These are phyloP conservation scores for Colletotrichum falcatum DNA, from an alignment of 2,329 filamentous ascomycete species.

Conservation along the genomic window DNA sequence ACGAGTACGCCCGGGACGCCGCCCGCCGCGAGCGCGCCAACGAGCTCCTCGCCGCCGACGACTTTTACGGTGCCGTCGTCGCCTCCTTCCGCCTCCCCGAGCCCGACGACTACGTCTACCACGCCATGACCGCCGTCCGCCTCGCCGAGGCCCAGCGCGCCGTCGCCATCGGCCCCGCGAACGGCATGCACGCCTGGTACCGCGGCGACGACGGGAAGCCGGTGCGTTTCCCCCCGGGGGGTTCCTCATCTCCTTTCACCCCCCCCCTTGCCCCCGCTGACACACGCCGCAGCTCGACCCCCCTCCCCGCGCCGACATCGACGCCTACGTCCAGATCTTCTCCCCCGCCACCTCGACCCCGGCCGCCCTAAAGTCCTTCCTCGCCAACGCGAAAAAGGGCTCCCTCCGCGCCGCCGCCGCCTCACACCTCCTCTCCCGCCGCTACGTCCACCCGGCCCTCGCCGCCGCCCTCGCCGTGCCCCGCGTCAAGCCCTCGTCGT, in stretches of 20 bases:
- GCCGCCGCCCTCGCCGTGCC: conserved; percentile 55
- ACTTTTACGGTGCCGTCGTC: conserved; percentile 59
- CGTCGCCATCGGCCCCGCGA: conserved; percentile 56
- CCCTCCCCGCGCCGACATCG: conserved; percentile 69
- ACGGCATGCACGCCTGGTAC: conserved; percentile 65
- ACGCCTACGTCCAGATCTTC: conserved; percentile 77
- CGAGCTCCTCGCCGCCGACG: conserved; percentile 53
- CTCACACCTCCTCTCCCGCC: conserved; percentile 64
- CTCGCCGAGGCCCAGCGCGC: conserved; percentile 62
- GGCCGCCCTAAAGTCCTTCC: conserved; percentile 72
- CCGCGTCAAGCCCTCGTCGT: conserved; percentile 58
- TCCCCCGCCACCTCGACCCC: conserved; percentile 67
- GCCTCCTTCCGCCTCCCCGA: conserved; percentile 58
- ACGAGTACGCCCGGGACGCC: conserved; percentile 53
- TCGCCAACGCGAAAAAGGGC: conserved; percentile 72
- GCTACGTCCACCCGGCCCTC: conserved; percentile 62
- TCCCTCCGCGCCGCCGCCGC: conserved; percentile 70
- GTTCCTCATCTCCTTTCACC: too few species aligned
- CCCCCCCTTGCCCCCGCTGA: too few species aligned
- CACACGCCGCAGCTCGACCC: conserved; percentile 52
- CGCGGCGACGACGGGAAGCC: conserved; percentile 50
- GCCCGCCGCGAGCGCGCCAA: conserved; percentile 52
- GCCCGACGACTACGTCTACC: conserved; percentile 62
- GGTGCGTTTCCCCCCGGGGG: too few species aligned
- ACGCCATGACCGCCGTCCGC: conserved; percentile 63